phyloP scores from a whole-genome alignment of 2,329 filamentous ascomycete genomes.

The Coniochaeta sp. region DNA sequence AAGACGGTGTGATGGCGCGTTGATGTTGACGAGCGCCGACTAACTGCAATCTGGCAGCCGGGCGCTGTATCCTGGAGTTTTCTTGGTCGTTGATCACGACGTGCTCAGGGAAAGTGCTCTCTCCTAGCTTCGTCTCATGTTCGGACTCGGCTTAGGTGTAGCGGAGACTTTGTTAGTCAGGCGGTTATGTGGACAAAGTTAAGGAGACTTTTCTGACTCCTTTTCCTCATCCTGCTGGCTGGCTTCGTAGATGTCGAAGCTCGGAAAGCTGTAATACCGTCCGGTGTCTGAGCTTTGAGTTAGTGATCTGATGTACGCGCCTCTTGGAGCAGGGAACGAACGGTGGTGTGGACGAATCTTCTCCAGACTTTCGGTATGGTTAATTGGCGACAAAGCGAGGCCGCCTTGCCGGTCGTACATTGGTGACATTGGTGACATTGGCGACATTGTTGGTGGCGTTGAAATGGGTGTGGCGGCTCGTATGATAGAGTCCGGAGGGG shows the following conservation, averaged over 20 bases:
- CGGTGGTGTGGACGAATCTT: constrained; percentile 13
- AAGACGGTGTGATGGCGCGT: not conserved
- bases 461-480: constrained; percentile 24
- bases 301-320: constrained; percentile 8
- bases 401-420: constrained; percentile 20
- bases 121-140: not conserved
- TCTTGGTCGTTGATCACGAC: not conserved
- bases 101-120: not conserved
- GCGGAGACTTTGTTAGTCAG: not conserved
- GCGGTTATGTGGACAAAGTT: constrained; percentile 4
- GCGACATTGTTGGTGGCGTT: constrained; percentile 21
- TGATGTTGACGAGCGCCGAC: not conserved
- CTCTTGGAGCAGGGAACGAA: constrained; percentile 8
- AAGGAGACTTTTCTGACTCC: constrained; percentile 23
- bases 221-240: constrained; percentile 34
- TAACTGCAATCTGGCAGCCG: not conserved
- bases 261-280: constrained; percentile 67
- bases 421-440: constrained; percentile 27
- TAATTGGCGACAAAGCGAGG: constrained; percentile 18
- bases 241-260: constrained; percentile 59
- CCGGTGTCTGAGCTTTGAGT: constrained; percentile 26
- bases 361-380: constrained; percentile 17
- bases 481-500: constrained; percentile 23
- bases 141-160: not conserved
- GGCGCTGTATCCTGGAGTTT: not conserved